Evolutionary conservation across 108 stramenopile species (phyloP), one percentile per base, ranked within the genome.

Genomic region (Fragilariopsis cylindrus): DNA sequence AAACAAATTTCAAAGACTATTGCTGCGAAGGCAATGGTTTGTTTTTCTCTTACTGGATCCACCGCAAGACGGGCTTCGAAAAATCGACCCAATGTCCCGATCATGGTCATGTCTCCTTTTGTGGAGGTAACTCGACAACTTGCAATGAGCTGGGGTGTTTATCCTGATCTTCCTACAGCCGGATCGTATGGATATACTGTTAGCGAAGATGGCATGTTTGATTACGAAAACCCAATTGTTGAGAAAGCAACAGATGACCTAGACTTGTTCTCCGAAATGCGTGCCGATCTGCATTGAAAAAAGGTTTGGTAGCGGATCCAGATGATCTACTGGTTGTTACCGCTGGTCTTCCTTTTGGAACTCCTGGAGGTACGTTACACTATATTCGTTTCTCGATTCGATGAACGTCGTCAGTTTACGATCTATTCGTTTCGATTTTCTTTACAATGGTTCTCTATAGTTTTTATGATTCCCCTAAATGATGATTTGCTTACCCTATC

Each of bases 301-400:
- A 97, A 81, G 95, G 95, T 41, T 82, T 98, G 30, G 91, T 96
- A 2, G 71, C 71, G 57, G 82, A 92, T 50, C 87, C 92, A n/a
- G 79, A 89, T 63, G 98, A 97, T 82, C 84, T 96, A 9, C 79
- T 97, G 39, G 97, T 97, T 64, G 95, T 98, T 19, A 98, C 96
- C 4, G 96, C 95, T 43, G 97, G 97, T 16, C 78, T 98, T 60
- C 97, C 97, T 12, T 97, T 96, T 71, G 95, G 94, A 48, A 94
- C 91, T 15, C 90, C 90, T 4, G 54, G 56, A 88, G 30, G 30
- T 30, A 30, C 30, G 30, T 30, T 30, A 40, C 3, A 3, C 48
- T 62, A 21, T n/a, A 48, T 16, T 16, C 0, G 3, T 69, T 74
- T 50, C 45, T 79, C 11, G 78, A 79, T 79, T 42, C 80, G 15